phyloP scores from a whole-genome alignment of 176 grass and related monocot species.

The Zea luxurians region DNA sequence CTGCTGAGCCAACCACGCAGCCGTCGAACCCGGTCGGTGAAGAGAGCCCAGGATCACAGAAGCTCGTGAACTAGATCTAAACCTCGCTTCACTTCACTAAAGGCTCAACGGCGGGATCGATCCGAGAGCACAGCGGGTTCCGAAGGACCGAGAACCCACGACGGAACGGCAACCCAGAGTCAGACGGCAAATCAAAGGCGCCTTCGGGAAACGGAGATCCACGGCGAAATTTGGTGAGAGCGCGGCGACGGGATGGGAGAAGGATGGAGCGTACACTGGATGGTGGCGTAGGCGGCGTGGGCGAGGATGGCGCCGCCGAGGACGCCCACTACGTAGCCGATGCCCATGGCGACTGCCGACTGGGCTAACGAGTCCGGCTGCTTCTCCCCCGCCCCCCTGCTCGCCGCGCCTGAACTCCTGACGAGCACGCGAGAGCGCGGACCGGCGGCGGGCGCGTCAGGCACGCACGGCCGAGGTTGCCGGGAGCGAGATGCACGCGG shows the following conservation, averaged over 20 bases:
- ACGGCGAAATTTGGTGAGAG: background rate
- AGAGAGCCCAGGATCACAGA: background rate
- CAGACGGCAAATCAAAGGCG: background rate
- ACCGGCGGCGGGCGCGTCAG: background rate
- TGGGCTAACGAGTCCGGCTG: background rate
- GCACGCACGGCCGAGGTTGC: background rate
- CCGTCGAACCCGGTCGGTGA: background rate
- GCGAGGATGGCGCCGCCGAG: constrained; percentile 80
- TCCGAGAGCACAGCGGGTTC: background rate
- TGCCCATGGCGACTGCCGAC: constrained; percentile 51
- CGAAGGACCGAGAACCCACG: background rate
- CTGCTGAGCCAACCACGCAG: background rate
- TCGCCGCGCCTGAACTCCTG: background rate
- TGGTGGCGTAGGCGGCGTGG: constrained; percentile 83
- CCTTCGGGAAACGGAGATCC: background rate
- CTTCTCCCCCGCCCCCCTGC: background rate
- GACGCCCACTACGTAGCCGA: constrained; percentile 74
- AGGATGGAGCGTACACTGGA: constrained; percentile 58
- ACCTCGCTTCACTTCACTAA: background rate
- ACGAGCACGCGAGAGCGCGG: background rate
- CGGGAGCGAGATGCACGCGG: background rate
- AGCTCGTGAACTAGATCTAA: constrained; percentile 18
- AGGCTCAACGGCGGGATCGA: background rate
- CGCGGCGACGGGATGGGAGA: background rate
- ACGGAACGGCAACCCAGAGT: background rate